Percentiles rank a stretch among this genome's conserved stretches.
Evolutionary conservation across 371 early-diverging fungal species (phyloP).

Genomic region (Lichtheimia ornata): DNA sequence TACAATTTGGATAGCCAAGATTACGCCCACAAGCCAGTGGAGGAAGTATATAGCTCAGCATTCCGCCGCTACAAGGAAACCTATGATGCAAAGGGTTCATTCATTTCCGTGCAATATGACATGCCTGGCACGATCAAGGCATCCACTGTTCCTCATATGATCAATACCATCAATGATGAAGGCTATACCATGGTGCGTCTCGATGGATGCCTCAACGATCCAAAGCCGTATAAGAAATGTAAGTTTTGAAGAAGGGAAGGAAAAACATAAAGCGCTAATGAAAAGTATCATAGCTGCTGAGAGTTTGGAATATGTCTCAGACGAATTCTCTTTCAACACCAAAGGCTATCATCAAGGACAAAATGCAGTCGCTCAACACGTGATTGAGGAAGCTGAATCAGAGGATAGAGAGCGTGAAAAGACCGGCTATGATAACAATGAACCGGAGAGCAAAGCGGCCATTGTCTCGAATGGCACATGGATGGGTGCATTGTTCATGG

Average conservation of each 20-base stretch:
- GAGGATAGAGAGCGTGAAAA: neutral
- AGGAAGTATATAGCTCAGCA: conserved; percentile 35
- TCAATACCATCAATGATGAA: conserved; percentile 49
- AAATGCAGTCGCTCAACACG: conserved; percentile 14
- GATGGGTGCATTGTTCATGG: no score
- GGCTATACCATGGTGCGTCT: conserved; percentile 58
- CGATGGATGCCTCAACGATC: conserved; percentile 55
- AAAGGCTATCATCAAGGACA: conserved; percentile 49
- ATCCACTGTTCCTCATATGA: conserved; percentile 38
- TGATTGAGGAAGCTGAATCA: conserved; percentile 12
- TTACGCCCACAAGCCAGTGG: conserved; percentile 39
- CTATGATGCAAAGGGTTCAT: conserved; percentile 53
- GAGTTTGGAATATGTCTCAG: conserved; percentile 31
- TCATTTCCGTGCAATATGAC: conserved; percentile 52
- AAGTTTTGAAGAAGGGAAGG: neutral
- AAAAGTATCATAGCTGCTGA: conserved; percentile 19
- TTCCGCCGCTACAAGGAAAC: conserved; percentile 48
- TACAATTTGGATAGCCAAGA: conserved; percentile 55
- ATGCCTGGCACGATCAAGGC: conserved; percentile 48
- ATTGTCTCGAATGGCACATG: no score
- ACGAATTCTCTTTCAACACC: conserved; percentile 43
- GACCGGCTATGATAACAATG: no score
- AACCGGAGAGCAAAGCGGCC: no score
- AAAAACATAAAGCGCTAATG: neutral
- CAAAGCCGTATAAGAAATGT: conserved; percentile 55